phyloP scores from a whole-genome alignment of 768 basidiomycete species.

The Kwoniella europaea region DNA sequence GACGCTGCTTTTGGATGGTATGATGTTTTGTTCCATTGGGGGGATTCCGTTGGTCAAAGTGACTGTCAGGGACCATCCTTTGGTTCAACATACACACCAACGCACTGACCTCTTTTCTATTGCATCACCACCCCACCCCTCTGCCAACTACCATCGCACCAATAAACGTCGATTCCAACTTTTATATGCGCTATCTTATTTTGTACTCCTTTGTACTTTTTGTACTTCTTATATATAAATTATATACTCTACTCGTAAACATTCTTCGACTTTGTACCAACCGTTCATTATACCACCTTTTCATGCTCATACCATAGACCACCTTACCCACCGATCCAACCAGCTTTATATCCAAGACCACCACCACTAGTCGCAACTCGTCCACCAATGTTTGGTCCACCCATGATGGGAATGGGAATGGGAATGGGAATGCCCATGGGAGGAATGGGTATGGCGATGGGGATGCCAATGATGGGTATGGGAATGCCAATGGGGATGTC shows the following conservation, averaged over 20 bases:
- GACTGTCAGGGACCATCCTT: slow-evolving; percentile 19
- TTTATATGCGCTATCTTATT: not conserved
- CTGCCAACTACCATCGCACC: not conserved
- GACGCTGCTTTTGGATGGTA: not conserved
- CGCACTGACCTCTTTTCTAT: slow-evolving; percentile 10
- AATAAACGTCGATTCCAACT: not conserved
- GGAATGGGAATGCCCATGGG: slow-evolving; percentile 21
- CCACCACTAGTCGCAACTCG: slow-evolving; percentile 24
- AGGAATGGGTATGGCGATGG: slow-evolving; percentile 32
- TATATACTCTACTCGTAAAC: slow-evolving; percentile 2
- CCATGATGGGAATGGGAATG: slow-evolving; percentile 29
- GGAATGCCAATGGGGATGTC: slow-evolving; percentile 35
- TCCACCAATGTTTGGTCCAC: slow-evolving; percentile 36
- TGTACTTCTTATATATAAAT: slow-evolving; percentile 5
- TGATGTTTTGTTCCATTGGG: too few species aligned
- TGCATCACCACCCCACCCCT: not conserved
- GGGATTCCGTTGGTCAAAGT: slow-evolving; percentile 7
- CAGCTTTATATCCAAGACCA: slow-evolving; percentile 26
- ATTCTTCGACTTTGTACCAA: not conserved
- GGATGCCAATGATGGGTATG: slow-evolving; percentile 40
- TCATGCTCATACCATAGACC: slow-evolving; percentile 2
- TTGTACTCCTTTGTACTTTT: slow-evolving; percentile 1
- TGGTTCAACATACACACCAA: slow-evolving; percentile 1
- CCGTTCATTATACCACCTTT: not conserved
- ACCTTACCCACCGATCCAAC: slow-evolving; percentile 22